Percentiles rank a stretch among this genome's conserved stretches.
phyloP scores from a whole-genome alignment of 352 stramenopile genomes.

The Pythium brassicae region DNA sequence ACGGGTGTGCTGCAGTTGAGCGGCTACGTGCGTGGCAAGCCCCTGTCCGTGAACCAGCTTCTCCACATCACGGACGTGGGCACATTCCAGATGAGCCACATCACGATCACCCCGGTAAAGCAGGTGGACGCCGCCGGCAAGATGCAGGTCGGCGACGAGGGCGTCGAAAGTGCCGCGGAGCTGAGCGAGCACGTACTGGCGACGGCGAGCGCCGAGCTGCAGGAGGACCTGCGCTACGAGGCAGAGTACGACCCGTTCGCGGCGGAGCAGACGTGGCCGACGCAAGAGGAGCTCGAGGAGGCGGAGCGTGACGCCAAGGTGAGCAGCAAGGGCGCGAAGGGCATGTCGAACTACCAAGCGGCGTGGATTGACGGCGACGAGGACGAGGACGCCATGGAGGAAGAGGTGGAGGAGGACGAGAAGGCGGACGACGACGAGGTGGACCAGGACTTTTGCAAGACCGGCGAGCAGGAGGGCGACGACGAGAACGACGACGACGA shows the following conservation, averaged over 20 bases:
- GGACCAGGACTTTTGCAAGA: slow-evolving; percentile 83
- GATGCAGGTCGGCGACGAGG: slow-evolving; percentile 28
- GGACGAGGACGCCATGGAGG: slow-evolving; percentile 52
- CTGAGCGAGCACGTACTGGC: slow-evolving; percentile 45
- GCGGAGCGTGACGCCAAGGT: slow-evolving; percentile 65
- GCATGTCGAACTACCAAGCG: slow-evolving; percentile 93
- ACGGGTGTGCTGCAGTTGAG: slow-evolving; percentile 83
- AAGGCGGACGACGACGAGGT: slow-evolving; percentile 35
- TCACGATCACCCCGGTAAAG: slow-evolving; percentile 45
- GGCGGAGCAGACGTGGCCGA: slow-evolving; percentile 97
- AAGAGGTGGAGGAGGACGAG: slow-evolving; percentile 38
- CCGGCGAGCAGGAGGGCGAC: slow-evolving; percentile 50
- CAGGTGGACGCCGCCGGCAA: slow-evolving; percentile 37
- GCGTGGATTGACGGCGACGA: slow-evolving; percentile 88
- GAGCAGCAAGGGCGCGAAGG: slow-evolving; percentile 33
- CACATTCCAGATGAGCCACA: slow-evolving; percentile 88
- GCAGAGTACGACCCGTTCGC: slow-evolving; percentile 93
- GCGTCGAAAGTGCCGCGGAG: slow-evolving; percentile 16
- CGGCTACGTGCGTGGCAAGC: slow-evolving; percentile 94
- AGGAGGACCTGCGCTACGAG: slow-evolving; percentile 82
- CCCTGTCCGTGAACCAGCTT: slow-evolving; percentile 94
- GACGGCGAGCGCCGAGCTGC: slow-evolving; percentile 47
- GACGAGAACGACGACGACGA: slow-evolving; percentile 59
- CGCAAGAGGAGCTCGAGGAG: slow-evolving; percentile 93
- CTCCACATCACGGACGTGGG: slow-evolving; percentile 96